Evolutionary conservation across 768 basidiomycete genomes (phyloP).

Genomic region (Galerina sulciceps): DNA sequence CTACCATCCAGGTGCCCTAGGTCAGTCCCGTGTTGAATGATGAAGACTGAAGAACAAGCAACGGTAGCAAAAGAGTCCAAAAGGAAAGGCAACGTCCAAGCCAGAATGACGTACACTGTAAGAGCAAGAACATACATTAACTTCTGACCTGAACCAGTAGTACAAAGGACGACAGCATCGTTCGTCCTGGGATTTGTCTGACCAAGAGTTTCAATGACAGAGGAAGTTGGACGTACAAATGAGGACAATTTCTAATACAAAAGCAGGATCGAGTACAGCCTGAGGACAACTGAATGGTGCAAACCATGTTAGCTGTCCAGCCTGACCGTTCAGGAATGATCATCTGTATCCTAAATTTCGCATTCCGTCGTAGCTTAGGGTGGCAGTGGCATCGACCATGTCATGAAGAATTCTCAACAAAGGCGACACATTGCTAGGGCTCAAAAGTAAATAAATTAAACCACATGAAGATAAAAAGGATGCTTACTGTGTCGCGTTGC

Average conservation of each 20-base stretch:
- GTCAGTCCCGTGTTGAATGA: slow-evolving; percentile 66
- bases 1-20: slow-evolving; percentile 72
- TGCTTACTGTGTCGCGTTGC: too few species aligned
- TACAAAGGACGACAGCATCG: slow-evolving; percentile 17
- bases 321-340: slow-evolving; percentile 35
- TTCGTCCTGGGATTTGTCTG: slow-evolving; percentile 1
- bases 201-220: neutral
- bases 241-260: neutral
- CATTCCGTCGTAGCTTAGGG: slow-evolving; percentile 48
- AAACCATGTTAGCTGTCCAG: neutral
- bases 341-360: slow-evolving; percentile 45
- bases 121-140: slow-evolving; percentile 25
- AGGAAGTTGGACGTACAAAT: neutral
- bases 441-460: too few species aligned
- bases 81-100: neutral
- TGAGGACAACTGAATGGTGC: slow-evolving; percentile 39
- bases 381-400: slow-evolving; percentile 35
- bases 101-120: slow-evolving; percentile 19
- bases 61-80: neutral
- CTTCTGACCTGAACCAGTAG: slow-evolving; percentile 18
- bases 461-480: slow-evolving; percentile 45
- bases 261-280: slow-evolving; percentile 39
- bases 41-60: slow-evolving; percentile 36
- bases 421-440: slow-evolving; percentile 40
- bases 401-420: slow-evolving; percentile 42